phyloP scores from a whole-genome alignment of 176 grass and related monocot genomes.

The Thinopyrum elongatum region DNA sequence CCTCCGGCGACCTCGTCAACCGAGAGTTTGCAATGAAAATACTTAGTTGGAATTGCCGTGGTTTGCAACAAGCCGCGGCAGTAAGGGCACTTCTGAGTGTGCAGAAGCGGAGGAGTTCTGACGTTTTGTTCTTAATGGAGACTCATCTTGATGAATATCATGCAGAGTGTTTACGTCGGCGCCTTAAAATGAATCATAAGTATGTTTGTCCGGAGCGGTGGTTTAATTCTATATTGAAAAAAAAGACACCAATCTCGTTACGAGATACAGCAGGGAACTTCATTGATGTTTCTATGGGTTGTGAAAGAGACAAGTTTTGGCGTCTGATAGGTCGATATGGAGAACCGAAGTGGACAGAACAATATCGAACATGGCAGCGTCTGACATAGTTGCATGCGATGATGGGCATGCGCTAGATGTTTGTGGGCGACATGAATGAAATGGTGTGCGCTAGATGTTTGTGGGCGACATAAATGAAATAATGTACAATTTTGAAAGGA shows the following conservation, averaged over 20 bases:
- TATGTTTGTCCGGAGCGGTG: not conserved
- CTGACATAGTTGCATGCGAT: not conserved
- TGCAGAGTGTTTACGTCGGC: not conserved
- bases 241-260: not conserved
- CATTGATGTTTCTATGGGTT: not conserved
- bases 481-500: not conserved
- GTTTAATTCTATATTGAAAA: not conserved
- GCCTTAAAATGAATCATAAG: not conserved
- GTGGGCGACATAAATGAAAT: not conserved
- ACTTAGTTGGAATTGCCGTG: too few relatives aligned
- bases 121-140: not conserved
- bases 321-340: not conserved
- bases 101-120: not conserved
- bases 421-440: not conserved
- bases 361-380: not conserved
- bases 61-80: not conserved
- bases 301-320: not conserved
- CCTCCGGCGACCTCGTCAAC: too few relatives aligned
- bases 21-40: not conserved
- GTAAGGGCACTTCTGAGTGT: not conserved
- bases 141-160: not conserved
- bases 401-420: not conserved
- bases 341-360: not conserved
- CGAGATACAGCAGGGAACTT: not conserved
- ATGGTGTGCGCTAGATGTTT: too few relatives aligned